A percentile compares a stretch with the other conserved stretches of the same genome.
These are phyloP conservation scores for Mycena crocata DNA, from an alignment of 768 basidiomycete genomes.

Conservation along the genomic window DNA sequence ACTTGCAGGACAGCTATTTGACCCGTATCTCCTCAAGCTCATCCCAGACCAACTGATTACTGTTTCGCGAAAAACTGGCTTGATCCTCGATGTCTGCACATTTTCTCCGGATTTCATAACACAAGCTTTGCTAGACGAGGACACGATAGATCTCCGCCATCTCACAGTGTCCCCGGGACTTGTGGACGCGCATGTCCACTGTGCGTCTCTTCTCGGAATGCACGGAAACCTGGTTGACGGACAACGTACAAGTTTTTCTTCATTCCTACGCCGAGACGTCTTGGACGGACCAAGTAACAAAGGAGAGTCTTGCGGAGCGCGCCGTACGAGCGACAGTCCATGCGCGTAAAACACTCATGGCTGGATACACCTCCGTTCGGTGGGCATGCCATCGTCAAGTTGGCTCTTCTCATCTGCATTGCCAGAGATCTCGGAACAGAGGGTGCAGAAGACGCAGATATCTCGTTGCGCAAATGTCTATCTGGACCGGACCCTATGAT, in stretches of 20 bases:
- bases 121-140: conserved; percentile 22
- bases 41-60: conserved; percentile 60
- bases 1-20: conserved; percentile 63
- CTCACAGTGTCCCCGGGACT: conserved; percentile 67
- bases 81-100: conserved; percentile 58
- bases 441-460: conserved; percentile 71
- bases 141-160: conserved; percentile 57
- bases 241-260: conserved; percentile 59
- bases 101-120: conserved; percentile 5
- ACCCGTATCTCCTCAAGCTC: conserved; percentile 55
- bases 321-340: conserved; percentile 71
- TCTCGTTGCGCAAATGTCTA: conserved; percentile 67
- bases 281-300: conserved; percentile 72
- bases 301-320: conserved; percentile 68
- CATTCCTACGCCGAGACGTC: conserved; percentile 70
- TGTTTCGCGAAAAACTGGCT: conserved; percentile 57
- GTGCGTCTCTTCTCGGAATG: conserved; percentile 44
- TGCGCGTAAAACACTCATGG: conserved; percentile 66
- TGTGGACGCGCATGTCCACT: conserved; percentile 68
- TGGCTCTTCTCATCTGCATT: background rate
- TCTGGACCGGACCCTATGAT: conserved; percentile 59
- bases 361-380: conserved; percentile 75
- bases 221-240: background rate
- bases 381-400: conserved; percentile 32
- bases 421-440: conserved; percentile 77